Conservation (phyloP, 1,284 basidiomycete species). For the Tylopilus sp. region DNA sequence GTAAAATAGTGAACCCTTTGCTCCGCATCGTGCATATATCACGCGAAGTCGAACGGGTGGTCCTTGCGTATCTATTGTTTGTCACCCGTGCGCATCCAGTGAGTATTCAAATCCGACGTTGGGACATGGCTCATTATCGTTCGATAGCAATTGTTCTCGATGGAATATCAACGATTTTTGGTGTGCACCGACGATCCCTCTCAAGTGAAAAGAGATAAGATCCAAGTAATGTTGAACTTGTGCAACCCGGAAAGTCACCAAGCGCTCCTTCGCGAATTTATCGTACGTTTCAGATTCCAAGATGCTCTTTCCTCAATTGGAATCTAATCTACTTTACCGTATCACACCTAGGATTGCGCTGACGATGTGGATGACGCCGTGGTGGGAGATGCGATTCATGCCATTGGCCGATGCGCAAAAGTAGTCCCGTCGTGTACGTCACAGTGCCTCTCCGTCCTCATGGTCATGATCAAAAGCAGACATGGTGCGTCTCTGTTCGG, state of each 20-base stretch:
- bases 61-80: conserved; percentile 65
- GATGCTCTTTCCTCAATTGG: not conserved
- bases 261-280: conserved; percentile 73
- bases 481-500: conserved; percentile 47
- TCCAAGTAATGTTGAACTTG: conserved; percentile 65
- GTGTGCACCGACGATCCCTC: conserved; percentile 63
- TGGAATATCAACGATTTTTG: conserved; percentile 63
- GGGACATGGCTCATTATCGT: conserved; percentile 2
- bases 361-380: conserved; percentile 69
- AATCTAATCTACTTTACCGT: not conserved
- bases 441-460: conserved; percentile 71
- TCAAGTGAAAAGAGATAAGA: conserved; percentile 69
- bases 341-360: conserved; percentile 60
- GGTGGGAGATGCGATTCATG: conserved; percentile 68
- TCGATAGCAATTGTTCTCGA: conserved; percentile 54
- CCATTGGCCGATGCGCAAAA: conserved; percentile 73
- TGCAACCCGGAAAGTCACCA: conserved; percentile 65
- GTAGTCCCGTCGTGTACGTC: conserved; percentile 63
- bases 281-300: conserved; percentile 47
- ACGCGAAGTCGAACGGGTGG: conserved; percentile 68
- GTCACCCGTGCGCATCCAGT: conserved; percentile 64
- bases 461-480: conserved; percentile 71
- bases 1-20: conserved; percentile 61
- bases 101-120: conserved; percentile 28
- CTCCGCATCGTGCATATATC: conserved; percentile 63